A percentile compares a stretch with the other conserved stretches of the same genome.
phyloP scores from a whole-genome alignment of 768 basidiomycete genomes.

The Pisolithus orientalis region DNA sequence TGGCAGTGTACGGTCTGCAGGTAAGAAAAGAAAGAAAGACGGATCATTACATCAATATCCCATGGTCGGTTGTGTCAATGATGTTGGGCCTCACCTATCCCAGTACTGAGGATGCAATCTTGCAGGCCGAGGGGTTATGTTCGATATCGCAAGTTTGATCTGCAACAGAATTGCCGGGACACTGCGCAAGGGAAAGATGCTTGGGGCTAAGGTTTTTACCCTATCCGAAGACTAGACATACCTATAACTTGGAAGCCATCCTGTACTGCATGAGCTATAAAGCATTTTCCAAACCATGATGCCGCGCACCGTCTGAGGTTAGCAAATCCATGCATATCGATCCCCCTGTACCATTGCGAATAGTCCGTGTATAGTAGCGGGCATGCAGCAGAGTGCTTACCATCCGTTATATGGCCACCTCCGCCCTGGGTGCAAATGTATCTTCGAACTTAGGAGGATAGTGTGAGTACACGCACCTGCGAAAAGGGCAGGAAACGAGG shows the following conservation, averaged over 20 bases:
- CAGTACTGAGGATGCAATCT: slow-evolving; percentile 44
- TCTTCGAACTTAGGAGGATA: background rate
- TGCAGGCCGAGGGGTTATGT: slow-evolving; percentile 58
- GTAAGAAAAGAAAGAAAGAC: background rate
- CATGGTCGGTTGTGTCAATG: too few species aligned
- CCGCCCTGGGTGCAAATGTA: slow-evolving; percentile 37
- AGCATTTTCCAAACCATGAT: background rate
- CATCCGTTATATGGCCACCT: slow-evolving; percentile 63
- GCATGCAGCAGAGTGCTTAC: slow-evolving; percentile 21
- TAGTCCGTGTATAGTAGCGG: too few species aligned
- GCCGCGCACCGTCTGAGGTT: slow-evolving; percentile 48
- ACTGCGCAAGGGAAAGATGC: slow-evolving; percentile 11
- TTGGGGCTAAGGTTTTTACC: slow-evolving; percentile 3
- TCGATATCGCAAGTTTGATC: slow-evolving; percentile 65
- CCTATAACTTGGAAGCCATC: slow-evolving; percentile 68
- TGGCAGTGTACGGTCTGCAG: slow-evolving; percentile 36
- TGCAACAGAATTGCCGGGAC: slow-evolving; percentile 47
- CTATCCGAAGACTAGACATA: slow-evolving; percentile 15
- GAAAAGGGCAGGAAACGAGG: slow-evolving; percentile 69
- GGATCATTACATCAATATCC: slow-evolving; percentile 6
- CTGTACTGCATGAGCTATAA: slow-evolving; percentile 19
- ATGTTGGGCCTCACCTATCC: slow-evolving; percentile 31
- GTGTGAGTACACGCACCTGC: slow-evolving; percentile 22
- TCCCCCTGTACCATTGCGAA: slow-evolving; percentile 37
- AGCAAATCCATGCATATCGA: slow-evolving; percentile 73